These are phyloP conservation scores for Copromyces sp. DNA, from an alignment of 495 filamentous ascomycete species.

Conservation along the genomic window DNA sequence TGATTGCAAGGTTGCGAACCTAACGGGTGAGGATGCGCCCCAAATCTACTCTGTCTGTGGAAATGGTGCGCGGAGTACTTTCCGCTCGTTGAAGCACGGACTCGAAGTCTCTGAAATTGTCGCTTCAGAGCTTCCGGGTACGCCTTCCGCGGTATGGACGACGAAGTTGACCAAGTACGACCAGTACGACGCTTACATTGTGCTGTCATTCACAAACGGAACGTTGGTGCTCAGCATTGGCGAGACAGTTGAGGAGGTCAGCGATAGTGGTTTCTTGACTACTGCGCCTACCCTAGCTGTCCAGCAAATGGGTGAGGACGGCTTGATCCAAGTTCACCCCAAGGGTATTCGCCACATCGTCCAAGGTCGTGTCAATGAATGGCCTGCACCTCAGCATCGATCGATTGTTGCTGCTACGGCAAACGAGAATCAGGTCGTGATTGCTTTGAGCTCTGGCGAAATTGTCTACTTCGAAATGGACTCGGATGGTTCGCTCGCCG, in stretches of 20 bases:
- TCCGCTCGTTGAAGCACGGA: constrained; percentile 85
- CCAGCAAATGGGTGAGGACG: constrained; percentile 88
- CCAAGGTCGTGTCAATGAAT: constrained; percentile 79
- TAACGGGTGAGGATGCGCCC: constrained; percentile 84
- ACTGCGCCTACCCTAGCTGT: constrained; percentile 82
- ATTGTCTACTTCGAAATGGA: constrained; percentile 98
- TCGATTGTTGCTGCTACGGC: constrained; percentile 93
- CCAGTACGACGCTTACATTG: constrained; percentile 70
- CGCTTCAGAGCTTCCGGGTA: constrained; percentile 75
- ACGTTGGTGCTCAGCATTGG: constrained; percentile 86
- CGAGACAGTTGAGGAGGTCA: constrained; percentile 91
- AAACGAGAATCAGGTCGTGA: constrained; percentile 85
- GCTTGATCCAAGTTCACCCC: constrained; percentile 88
- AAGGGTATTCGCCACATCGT: constrained; percentile 89
- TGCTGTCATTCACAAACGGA: constrained; percentile 59
- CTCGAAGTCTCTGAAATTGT: constrained; percentile 90
- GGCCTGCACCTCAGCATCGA: constrained; percentile 84
- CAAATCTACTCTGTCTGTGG: constrained; percentile 93
- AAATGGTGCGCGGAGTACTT: constrained; percentile 75
- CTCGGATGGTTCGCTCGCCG: constrained; percentile 75
- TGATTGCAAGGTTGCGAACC: constrained; percentile 81
- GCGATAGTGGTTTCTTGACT: constrained; percentile 81
- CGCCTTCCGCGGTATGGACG: constrained; percentile 88
- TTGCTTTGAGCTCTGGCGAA: constrained; percentile 89
- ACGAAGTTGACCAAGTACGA: constrained; percentile 78